Evolutionary conservation across 495 filamentous ascomycete genomes (phyloP).

Genomic region (Tuber calosporum): DNA sequence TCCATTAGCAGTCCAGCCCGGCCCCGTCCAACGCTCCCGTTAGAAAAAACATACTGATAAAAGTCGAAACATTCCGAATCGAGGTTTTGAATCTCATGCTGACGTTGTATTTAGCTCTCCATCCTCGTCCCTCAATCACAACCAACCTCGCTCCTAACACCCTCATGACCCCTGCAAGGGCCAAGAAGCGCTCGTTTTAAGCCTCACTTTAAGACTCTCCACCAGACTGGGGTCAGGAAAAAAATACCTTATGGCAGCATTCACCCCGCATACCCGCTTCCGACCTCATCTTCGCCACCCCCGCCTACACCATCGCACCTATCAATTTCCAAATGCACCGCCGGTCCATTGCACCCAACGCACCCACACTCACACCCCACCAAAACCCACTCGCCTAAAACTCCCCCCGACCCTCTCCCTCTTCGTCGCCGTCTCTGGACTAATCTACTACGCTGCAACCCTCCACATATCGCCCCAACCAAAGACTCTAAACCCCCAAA

Average conservation of each 20-base stretch:
- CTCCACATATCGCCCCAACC: slow-evolving; percentile 7
- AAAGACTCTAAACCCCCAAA: slow-evolving; percentile 44
- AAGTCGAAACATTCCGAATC: slow-evolving; percentile 71
- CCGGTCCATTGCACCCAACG: slow-evolving; percentile 1
- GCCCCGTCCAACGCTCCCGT: neutral
- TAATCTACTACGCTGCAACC: slow-evolving; percentile 12
- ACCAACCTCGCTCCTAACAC: slow-evolving; percentile 3
- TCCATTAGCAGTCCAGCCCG: neutral
- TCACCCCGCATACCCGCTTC: neutral
- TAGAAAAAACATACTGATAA: slow-evolving; percentile 59
- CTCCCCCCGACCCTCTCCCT: slow-evolving; percentile 12
- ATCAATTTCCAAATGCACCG: neutral
- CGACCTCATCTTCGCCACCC: neutral
- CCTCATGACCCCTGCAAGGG: neutral
- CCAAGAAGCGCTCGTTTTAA: slow-evolving; percentile 7
- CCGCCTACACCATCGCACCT: neutral
- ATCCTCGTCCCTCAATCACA: neutral
- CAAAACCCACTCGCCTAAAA: neutral
- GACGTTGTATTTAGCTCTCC: slow-evolving; percentile 19
- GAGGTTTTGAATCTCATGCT: slow-evolving; percentile 76
- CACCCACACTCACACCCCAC: neutral
- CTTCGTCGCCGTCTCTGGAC: slow-evolving; percentile 11
- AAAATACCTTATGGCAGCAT: neutral
- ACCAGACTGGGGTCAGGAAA: neutral
- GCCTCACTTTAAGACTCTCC: slow-evolving; percentile 14